These are phyloP conservation scores for Mycena albidolilacea DNA, from an alignment of 768 basidiomycete species.

Conservation along the genomic window DNA sequence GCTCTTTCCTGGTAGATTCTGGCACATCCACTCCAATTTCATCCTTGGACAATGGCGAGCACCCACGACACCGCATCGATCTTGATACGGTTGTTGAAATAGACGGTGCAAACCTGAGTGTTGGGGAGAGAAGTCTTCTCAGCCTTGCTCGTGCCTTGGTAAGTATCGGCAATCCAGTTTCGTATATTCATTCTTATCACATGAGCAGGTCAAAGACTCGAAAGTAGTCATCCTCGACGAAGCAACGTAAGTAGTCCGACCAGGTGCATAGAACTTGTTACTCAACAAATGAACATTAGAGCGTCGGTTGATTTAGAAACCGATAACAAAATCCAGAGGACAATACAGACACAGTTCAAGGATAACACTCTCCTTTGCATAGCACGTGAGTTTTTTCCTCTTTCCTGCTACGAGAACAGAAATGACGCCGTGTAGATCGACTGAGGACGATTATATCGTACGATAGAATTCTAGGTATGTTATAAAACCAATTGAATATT, in stretches of 20 bases:
- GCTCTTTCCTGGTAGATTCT: conserved; percentile 61
- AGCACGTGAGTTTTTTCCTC: conserved; percentile 67
- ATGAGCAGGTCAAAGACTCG: conserved; percentile 81
- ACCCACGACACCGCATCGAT: conserved; percentile 64
- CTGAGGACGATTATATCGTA: conserved; percentile 84
- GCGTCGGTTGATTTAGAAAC: conserved; percentile 86
- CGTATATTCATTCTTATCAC: conserved; percentile 77
- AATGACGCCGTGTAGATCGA: conserved; percentile 62
- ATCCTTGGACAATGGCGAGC: conserved; percentile 66
- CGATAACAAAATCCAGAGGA: conserved; percentile 85
- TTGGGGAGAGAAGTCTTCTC: conserved; percentile 80
- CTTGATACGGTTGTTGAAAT: conserved; percentile 84
- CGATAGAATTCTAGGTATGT: conserved; percentile 68
- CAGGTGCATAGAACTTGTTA: not conserved
- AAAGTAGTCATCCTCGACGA: conserved; percentile 87
- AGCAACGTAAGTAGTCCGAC: conserved; percentile 62
- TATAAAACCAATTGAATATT: not conserved
- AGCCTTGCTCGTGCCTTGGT: conserved; percentile 87
- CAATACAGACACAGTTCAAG: conserved; percentile 80
- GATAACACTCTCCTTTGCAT: conserved; percentile 85
- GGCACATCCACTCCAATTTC: conserved; percentile 64
- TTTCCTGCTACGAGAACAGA: conserved; percentile 35
- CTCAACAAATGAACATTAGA: conserved; percentile 35
- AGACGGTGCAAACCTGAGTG: conserved; percentile 82
- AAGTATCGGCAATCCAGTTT: conserved; percentile 73